phyloP scores from a whole-genome alignment of 2,329 filamentous ascomycete species.

The Neofusicoccum kwambonambiense region DNA sequence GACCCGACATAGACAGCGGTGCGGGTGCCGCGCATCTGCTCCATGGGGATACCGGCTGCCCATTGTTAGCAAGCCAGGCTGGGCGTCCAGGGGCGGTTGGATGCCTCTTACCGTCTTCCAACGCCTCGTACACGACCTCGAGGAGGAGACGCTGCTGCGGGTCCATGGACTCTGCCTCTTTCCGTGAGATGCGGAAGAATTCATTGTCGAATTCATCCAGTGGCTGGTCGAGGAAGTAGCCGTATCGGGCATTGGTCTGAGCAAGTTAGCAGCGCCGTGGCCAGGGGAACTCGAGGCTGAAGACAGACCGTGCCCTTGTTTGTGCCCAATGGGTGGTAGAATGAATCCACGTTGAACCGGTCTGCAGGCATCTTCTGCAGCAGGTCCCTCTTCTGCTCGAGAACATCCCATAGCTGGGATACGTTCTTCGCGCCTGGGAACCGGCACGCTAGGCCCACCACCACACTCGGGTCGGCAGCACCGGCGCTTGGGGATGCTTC shows the following conservation, averaged over 20 bases:
- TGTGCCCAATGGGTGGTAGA: conserved; percentile 20
- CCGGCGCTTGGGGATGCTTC: not conserved
- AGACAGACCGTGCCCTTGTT: conserved; percentile 26
- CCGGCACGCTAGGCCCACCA: conserved; percentile 40
- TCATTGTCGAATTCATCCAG: conserved; percentile 20
- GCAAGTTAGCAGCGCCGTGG: not conserved
- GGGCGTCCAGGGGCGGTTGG: not conserved
- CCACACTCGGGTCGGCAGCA: conserved; percentile 31
- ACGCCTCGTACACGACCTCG: conserved; percentile 22
- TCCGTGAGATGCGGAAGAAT: conserved; percentile 22
- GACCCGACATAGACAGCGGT: conserved; percentile 28
- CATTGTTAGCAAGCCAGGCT: not conserved
- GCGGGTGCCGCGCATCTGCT: conserved; percentile 21
- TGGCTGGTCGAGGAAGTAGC: conserved; percentile 20
- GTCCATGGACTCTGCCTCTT: conserved; percentile 21
- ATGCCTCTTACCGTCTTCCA: conserved; percentile 20
- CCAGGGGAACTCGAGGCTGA: not conserved
- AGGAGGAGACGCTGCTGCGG: conserved; percentile 23
- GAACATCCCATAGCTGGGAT: conserved; percentile 31
- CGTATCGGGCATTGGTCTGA: conserved; percentile 3
- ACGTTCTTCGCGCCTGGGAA: conserved; percentile 28
- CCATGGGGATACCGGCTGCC: conserved; percentile 18
- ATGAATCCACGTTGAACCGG: conserved; percentile 32
- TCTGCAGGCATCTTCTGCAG: conserved; percentile 28
- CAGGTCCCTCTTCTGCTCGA: conserved; percentile 30